Evolutionary conservation across 495 filamentous ascomycete species (phyloP).

Genomic region (Penicillium diatomitis): DNA sequence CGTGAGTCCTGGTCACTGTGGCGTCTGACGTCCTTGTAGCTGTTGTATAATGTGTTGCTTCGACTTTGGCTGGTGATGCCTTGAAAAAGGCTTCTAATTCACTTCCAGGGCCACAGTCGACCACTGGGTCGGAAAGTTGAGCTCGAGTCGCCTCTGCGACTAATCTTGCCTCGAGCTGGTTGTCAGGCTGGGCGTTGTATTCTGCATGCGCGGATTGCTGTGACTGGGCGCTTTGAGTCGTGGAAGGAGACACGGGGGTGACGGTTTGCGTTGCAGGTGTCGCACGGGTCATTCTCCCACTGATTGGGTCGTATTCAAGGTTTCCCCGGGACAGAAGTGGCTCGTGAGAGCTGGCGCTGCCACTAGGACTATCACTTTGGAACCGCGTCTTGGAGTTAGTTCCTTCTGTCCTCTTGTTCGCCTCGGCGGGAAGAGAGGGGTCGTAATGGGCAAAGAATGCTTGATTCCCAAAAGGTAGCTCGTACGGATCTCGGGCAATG

Average conservation of each 20-base stretch:
- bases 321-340: no score
- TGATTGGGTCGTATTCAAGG: constrained; percentile 32
- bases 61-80: background rate
- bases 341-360: no score
- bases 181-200: background rate
- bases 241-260: no score
- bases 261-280: background rate
- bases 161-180: constrained; percentile 11
- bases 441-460: constrained; percentile 11
- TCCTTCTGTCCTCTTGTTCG: no score
- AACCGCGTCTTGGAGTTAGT: no score
- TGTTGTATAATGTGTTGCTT: constrained; percentile 1
- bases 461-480: constrained; percentile 33
- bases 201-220: no score
- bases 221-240: no score
- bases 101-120: constrained; percentile 6
- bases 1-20: background rate
- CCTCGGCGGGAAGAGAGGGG: no score
- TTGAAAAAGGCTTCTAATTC: constrained; percentile 7
- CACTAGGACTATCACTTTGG: no score
- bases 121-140: background rate
- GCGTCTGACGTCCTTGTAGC: background rate
- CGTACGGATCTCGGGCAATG: constrained; percentile 33
- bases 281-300: constrained; percentile 28
- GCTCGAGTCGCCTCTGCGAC: background rate